Conservation (phyloP, 2,329 filamentous ascomycete genomes). For the Dactylellina leptospora region DNA sequence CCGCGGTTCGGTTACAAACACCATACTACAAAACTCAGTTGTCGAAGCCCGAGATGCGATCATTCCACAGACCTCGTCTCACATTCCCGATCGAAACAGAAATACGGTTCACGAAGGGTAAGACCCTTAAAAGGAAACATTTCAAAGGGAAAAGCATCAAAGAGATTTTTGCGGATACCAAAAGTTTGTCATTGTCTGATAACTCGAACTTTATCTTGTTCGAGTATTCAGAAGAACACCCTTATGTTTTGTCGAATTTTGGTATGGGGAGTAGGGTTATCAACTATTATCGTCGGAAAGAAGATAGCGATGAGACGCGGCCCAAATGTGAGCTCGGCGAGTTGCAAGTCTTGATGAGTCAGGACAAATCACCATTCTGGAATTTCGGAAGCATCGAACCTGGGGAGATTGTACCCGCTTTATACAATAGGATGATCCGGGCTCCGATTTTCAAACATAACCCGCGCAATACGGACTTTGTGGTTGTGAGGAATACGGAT, state of each 20-base stretch:
- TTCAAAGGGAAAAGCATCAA: constrained; percentile 80
- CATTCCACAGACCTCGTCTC: constrained; percentile 83
- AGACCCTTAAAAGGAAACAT: constrained; percentile 79
- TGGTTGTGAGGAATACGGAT: constrained; percentile 81
- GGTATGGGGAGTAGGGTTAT: constrained; percentile 96
- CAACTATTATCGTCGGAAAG: constrained; percentile 93
- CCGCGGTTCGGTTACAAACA: constrained; percentile 88
- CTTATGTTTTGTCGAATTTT: constrained; percentile 90
- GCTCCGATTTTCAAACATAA: constrained; percentile 91
- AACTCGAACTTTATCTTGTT: constrained; percentile 88
- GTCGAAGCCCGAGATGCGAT: constrained; percentile 74
- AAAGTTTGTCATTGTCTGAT: constrained; percentile 84
- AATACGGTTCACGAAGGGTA: constrained; percentile 77
- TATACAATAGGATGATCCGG: constrained; percentile 95
- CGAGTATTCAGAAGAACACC: constrained; percentile 95
- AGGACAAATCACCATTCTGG: constrained; percentile 95
- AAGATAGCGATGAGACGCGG: constrained; percentile 67
- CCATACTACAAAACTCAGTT: constrained; percentile 86
- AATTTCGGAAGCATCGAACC: constrained; percentile 93
- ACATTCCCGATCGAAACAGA: constrained; percentile 75
- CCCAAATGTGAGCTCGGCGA: constrained; percentile 78
- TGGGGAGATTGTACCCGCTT: constrained; percentile 85
- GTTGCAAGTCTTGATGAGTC: constrained; percentile 83
- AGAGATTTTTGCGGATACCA: constrained; percentile 80
- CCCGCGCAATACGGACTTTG: constrained; percentile 80